phyloP scores from a whole-genome alignment of 768 basidiomycete genomes.

The Terana coerulea region DNA sequence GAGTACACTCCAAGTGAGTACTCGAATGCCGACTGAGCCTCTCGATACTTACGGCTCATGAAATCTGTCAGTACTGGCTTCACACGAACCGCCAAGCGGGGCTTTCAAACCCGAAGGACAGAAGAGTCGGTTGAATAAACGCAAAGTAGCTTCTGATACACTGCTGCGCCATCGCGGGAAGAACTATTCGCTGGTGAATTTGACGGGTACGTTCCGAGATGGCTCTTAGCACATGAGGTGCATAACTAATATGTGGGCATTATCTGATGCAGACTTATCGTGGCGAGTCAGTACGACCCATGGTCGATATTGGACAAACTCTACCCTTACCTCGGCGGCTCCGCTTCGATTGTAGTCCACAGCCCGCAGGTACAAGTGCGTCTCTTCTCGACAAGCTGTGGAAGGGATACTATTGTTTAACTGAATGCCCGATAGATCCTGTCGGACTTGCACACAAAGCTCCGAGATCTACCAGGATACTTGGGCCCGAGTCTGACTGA shows the following conservation, averaged over 20 bases:
- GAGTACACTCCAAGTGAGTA: conserved; percentile 63
- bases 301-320: conserved; percentile 74
- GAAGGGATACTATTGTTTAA: conserved; percentile 9
- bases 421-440: conserved; percentile 48
- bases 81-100: conserved; percentile 53
- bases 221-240: background rate
- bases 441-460: conserved; percentile 67
- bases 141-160: conserved; percentile 64
- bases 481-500: conserved; percentile 82
- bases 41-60: conserved; percentile 10
- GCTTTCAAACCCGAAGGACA: conserved; percentile 70
- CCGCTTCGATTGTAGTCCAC: conserved; percentile 82
- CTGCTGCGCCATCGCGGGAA: conserved; percentile 61
- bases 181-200: conserved; percentile 87
- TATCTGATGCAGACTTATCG: conserved; percentile 55
- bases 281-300: conserved; percentile 85
- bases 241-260: no score
- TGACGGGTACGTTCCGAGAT: conserved; percentile 59
- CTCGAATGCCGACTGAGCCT: background rate
- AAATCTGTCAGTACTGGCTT: conserved; percentile 46
- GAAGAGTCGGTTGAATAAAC: conserved; percentile 67
- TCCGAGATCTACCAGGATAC: conserved; percentile 64
- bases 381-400: background rate
- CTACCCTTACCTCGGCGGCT: conserved; percentile 76
- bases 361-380: conserved; percentile 76